Evolutionary conservation across 352 stramenopile species (phyloP), one percentile per base, ranked within the genome.

Genomic region (Globisporangium carolinianum): DNA sequence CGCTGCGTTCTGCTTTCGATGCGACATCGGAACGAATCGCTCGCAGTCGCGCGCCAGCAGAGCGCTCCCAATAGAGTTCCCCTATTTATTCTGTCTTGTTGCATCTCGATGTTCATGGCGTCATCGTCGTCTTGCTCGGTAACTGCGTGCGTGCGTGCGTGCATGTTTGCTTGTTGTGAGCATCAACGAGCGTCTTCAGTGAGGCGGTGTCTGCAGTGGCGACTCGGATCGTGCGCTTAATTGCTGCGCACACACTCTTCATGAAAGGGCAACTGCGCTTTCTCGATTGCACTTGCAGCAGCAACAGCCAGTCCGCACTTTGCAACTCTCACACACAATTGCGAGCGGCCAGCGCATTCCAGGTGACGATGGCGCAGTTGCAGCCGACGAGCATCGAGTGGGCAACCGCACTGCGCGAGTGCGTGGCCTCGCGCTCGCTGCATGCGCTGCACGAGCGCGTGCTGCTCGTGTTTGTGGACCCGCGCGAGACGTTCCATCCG

Each of bases 401-500:
- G 59, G 9, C 17, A 7, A 36, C 35, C 3, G 59, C 59, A 37
- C 38, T 65, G 53, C 59, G 17, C 7, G 17, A 46, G 12, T 51
- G 47, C 35, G 48, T 46, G 15, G 9, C 15, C 7, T 37, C 53
- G n/a, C 39, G 53, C 0, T 53, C 50, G 5, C 11, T 57, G 18
- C 5, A n/a, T 15, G 46, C 52, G 18, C 9, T 65, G 24, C 59
- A 45, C 12, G 48, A 58, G 3, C 37, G 58, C 37, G 50, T 41
- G 42, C 15, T 66, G 55, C 43, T 66, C 12, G 48, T 66, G 38
- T 46, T 35, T n/a, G 61, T 66, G 24, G 49, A 58, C 6, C 36
- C 61, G 6, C 48, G 32, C 7, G 48, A 37, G 7, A 41, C 39
- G 36, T 63, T 58, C 55, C 61, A 66, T 32, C 55, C 61, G 61